These are phyloP conservation scores for Exophiala oligosperma DNA, from an alignment of 2,329 filamentous ascomycete genomes.

Conservation along the genomic window DNA sequence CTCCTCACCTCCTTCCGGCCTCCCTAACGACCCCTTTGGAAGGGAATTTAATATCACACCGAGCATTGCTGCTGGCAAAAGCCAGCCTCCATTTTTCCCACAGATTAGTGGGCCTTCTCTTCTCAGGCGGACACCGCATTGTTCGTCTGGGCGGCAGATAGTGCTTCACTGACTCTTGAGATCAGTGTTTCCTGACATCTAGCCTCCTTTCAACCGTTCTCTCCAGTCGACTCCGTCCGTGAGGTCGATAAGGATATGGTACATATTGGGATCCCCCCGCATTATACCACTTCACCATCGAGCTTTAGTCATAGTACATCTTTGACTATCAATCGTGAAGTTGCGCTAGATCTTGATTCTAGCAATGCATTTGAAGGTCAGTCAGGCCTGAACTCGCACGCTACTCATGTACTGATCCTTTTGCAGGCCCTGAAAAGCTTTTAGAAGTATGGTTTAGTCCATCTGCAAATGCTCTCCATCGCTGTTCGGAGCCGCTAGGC, in stretches of 20 bases:
- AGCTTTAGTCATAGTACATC: constrained; percentile 76
- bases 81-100: constrained; percentile 69
- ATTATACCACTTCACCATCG: constrained; percentile 81
- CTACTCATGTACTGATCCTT: constrained; percentile 4
- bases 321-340: constrained; percentile 95
- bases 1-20: constrained; percentile 81
- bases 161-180: constrained; percentile 72
- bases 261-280: constrained; percentile 73
- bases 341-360: constrained; percentile 88
- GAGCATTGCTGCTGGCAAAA: constrained; percentile 72
- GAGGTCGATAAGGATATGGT: constrained; percentile 68
- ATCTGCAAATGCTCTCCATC: constrained; percentile 70
- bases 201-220: constrained; percentile 14
- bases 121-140: constrained; percentile 88
- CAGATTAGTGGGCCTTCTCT: constrained; percentile 90
- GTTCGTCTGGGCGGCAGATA: constrained; percentile 98
- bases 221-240: constrained; percentile 22
- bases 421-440: constrained; percentile 87
- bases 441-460: constrained; percentile 98
- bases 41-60: constrained; percentile 57
- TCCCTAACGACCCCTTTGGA: constrained; percentile 74
- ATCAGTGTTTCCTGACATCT: constrained; percentile 23
- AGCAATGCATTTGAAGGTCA: constrained; percentile 92
- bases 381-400: constrained; percentile 17
- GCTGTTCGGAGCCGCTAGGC: constrained; percentile 69